A percentile compares a stretch with the other conserved stretches of the same genome.
Conservation (phyloP, 169 alveolate species). For the Eimeria mitis region DNA sequence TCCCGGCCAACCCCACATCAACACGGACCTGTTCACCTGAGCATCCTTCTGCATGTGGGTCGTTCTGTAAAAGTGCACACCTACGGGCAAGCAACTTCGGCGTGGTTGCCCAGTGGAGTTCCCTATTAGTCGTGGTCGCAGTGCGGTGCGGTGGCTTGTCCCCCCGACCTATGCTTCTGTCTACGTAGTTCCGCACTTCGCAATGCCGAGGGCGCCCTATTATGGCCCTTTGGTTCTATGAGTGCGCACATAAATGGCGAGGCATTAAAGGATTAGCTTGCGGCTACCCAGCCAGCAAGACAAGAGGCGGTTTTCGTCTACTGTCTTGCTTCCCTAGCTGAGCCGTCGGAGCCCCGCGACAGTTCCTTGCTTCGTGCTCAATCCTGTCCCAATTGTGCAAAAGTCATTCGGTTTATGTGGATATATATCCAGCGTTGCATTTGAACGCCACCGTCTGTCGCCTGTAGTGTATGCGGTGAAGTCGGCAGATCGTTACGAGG, state of each 20-base stretch:
- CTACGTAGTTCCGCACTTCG: constrained; percentile 1
- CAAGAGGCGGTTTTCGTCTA: constrained; percentile 47
- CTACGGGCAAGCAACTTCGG: background rate
- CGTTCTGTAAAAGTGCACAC: too few relatives aligned
- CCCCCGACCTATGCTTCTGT: background rate
- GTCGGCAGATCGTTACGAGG: too few relatives aligned
- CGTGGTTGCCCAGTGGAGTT: background rate
- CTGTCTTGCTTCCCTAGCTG: background rate
- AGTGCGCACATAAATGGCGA: constrained; percentile 20
- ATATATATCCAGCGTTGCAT: too few relatives aligned
- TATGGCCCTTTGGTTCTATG: constrained; percentile 38
- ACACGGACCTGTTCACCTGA: too few relatives aligned
- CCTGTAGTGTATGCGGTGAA: too few relatives aligned
- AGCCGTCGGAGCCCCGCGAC: constrained; percentile 63
- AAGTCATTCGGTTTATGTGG: background rate
- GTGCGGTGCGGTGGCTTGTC: background rate
- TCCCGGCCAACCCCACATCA: too few relatives aligned
- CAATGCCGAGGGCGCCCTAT: constrained; percentile 29
- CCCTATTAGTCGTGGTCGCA: background rate
- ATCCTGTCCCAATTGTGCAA: background rate
- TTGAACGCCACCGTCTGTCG: too few relatives aligned
- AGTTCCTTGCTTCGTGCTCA: background rate
- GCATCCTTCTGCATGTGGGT: too few relatives aligned
- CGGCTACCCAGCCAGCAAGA: constrained; percentile 7
- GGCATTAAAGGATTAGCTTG: constrained; percentile 54